phyloP scores from a whole-genome alignment of 768 basidiomycete species.

The Pisolithus orientalis region DNA sequence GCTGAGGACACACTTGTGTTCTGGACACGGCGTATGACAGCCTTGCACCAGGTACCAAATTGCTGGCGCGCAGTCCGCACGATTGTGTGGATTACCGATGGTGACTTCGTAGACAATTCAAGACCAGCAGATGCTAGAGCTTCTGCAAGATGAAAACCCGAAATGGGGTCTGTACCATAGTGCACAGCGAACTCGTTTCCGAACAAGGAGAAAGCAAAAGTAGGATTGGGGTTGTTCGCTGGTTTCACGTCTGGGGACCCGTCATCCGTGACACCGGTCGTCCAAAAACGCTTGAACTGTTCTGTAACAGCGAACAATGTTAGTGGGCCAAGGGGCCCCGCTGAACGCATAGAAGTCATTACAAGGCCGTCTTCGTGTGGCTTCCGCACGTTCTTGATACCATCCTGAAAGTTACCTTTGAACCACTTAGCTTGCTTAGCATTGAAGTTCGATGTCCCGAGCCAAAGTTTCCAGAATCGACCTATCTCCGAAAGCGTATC shows the following conservation, averaged over 20 bases:
- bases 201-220: slow-evolving; percentile 7
- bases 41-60: slow-evolving; percentile 22
- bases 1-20: not conserved
- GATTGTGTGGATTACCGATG: slow-evolving; percentile 11
- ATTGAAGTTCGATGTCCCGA: too few species aligned
- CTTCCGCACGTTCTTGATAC: slow-evolving; percentile 12
- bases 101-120: not conserved
- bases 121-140: slow-evolving; percentile 8
- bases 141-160: slow-evolving; percentile 29
- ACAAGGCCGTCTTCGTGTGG: not conserved
- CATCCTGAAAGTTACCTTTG: slow-evolving; percentile 12
- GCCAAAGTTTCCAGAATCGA: slow-evolving; percentile 6
- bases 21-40: slow-evolving; percentile 11
- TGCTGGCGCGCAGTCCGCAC: slow-evolving; percentile 14
- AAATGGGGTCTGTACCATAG: slow-evolving; percentile 24
- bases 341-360: slow-evolving; percentile 19
- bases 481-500: slow-evolving; percentile 18
- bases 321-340: slow-evolving; percentile 17
- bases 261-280: slow-evolving; percentile 15
- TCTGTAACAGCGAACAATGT: slow-evolving; percentile 2
- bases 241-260: too few species aligned
- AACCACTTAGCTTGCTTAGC: slow-evolving; percentile 9
- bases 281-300: slow-evolving; percentile 24
- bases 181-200: slow-evolving; percentile 22
- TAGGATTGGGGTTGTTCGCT: too few species aligned